Evolutionary conservation across 352 stramenopile species (phyloP).

Genomic region (Pythium oligandrum): DNA sequence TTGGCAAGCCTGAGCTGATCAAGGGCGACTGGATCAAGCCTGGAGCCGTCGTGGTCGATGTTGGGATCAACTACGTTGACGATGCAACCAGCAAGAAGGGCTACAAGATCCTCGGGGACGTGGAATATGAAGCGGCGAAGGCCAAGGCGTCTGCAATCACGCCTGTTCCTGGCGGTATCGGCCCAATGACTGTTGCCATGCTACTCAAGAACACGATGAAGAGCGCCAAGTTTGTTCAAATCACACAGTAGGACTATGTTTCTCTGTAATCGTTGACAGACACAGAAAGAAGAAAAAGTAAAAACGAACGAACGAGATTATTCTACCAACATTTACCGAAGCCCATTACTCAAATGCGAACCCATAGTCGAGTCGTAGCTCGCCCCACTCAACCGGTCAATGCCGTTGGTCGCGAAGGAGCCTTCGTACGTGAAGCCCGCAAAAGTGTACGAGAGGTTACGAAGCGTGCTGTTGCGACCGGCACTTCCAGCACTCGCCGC

Average conservation of each 20-base stretch:
- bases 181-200: conserved; percentile 99
- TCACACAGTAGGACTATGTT: conserved; percentile 1
- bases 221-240: conserved; percentile 41
- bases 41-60: conserved; percentile 97
- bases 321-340: conserved; percentile 7
- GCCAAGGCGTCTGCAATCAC: conserved; percentile 93
- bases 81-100: conserved; percentile 52
- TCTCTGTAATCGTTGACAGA: neutral
- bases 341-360: conserved; percentile 8
- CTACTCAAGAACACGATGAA: conserved; percentile 83
- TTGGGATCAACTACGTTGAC: conserved; percentile 98
- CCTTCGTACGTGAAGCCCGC: conserved; percentile 82
- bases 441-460: conserved; percentile 85
- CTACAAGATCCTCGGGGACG: conserved; percentile 97
- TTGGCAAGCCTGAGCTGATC: conserved; percentile 92
- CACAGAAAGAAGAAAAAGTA: neutral
- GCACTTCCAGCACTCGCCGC: conserved; percentile 27
- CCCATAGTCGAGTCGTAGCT: conserved; percentile 16
- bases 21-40: conserved; percentile 96
- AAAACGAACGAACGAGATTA: too few relatives aligned
- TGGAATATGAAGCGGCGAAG: conserved; percentile 90
- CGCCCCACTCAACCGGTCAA: conserved; percentile 8
- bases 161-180: conserved; percentile 94
- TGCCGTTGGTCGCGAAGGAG: conserved; percentile 23
- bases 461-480: conserved; percentile 55